Evolutionary conservation across 495 filamentous ascomycete species (phyloP).

Genomic region (Aspergillus nanangensis): DNA sequence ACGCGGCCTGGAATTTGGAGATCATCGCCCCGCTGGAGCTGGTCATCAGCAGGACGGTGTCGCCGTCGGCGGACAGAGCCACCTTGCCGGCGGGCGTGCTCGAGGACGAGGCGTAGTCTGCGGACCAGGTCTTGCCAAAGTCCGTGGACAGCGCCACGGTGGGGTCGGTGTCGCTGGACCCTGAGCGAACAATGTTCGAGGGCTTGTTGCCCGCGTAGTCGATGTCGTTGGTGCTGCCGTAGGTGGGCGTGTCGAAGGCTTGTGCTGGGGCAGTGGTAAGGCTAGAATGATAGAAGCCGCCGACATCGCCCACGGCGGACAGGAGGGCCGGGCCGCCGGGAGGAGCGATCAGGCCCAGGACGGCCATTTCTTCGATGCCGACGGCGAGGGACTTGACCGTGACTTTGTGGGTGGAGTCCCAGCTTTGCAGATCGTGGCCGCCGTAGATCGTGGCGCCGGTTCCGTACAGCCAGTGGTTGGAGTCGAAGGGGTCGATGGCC

Average conservation of each 20-base stretch:
- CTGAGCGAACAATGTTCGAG: conserved; percentile 10
- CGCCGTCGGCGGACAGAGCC: conserved; percentile 8
- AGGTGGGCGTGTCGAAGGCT: conserved; percentile 8
- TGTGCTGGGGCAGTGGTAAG: conserved; percentile 5
- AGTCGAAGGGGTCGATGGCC: conserved; percentile 12
- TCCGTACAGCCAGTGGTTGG: conserved; percentile 16
- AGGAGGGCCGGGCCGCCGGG: conserved; percentile 9
- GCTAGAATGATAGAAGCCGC: conserved; percentile 10
- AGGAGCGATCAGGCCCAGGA: conserved; percentile 9
- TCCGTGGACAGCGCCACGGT: conserved; percentile 10
- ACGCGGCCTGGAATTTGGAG: conserved; percentile 2
- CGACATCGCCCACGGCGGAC: conserved; percentile 10
- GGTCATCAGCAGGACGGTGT: conserved; percentile 10
- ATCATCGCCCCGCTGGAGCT: background rate
- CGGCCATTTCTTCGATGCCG: conserved; percentile 11
- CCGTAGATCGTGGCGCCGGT: conserved; percentile 12
- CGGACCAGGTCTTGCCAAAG: conserved; percentile 11
- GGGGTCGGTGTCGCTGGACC: conserved; percentile 3
- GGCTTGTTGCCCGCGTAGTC: conserved; percentile 15
- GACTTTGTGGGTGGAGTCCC: conserved; percentile 5
- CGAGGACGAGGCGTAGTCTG: conserved; percentile 9
- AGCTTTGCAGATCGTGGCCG: conserved; percentile 6
- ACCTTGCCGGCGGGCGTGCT: conserved; percentile 5
- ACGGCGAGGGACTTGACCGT: conserved; percentile 9
- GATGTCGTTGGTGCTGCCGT: conserved; percentile 9